Conservation (phyloP, 78 protist genomes). For the Dictyostelium purpureum region DNA sequence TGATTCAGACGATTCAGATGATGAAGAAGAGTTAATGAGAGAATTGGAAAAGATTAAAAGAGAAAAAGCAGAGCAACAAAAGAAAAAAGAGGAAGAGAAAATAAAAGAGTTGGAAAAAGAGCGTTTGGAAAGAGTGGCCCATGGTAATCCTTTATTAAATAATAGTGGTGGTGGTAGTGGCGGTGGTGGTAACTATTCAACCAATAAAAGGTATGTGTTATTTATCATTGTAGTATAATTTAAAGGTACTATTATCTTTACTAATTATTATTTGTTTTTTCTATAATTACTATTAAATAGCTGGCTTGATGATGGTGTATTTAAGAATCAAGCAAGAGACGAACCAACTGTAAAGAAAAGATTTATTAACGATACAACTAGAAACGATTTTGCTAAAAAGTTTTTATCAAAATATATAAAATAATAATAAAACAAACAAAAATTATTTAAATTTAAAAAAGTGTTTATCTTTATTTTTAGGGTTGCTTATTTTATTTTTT, state of each 20-base stretch:
- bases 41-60: slow-evolving; percentile 63
- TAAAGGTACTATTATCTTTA: background rate
- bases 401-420: slow-evolving; percentile 48
- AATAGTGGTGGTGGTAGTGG: background rate
- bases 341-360: slow-evolving; percentile 68
- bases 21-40: slow-evolving; percentile 70
- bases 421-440: too few relatives aligned
- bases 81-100: slow-evolving; percentile 24
- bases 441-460: too few relatives aligned
- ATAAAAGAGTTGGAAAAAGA: slow-evolving; percentile 13
- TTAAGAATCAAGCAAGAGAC: slow-evolving; percentile 74
- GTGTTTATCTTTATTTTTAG: too few relatives aligned
- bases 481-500: too few relatives aligned
- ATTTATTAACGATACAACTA: slow-evolving; percentile 73
- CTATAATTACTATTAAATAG: background rate
- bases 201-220: slow-evolving; percentile 55
- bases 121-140: slow-evolving; percentile 15
- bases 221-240: background rate
- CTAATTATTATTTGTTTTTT: background rate
- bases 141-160: slow-evolving; percentile 64
- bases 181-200: background rate
- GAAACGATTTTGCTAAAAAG: slow-evolving; percentile 70
- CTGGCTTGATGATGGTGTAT: slow-evolving; percentile 65
- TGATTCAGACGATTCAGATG: slow-evolving; percentile 33
- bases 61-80: slow-evolving; percentile 55